Percentiles rank a stretch among this genome's conserved stretches.
phyloP scores from a whole-genome alignment of 192 early-diverging fungal genomes.

The Coemansia sp. region DNA sequence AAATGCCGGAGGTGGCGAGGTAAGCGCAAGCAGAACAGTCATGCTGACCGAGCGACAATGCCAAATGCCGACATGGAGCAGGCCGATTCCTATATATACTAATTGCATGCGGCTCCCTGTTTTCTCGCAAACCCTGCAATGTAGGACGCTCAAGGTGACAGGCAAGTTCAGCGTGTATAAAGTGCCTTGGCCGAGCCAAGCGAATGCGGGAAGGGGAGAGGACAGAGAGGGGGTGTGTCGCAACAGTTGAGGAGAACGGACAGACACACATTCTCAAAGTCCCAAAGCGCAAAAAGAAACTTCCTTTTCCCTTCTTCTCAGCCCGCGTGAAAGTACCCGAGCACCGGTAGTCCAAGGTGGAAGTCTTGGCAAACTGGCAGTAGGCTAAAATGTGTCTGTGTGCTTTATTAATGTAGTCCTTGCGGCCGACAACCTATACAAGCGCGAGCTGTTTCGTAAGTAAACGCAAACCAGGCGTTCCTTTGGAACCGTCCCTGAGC shows the following conservation, averaged over 20 bases:
- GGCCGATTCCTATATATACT: neutral
- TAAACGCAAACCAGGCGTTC: neutral
- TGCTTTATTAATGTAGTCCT: conserved; percentile 58
- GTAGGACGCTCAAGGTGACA: conserved; percentile 46
- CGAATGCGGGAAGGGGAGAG: neutral
- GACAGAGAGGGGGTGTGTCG: neutral
- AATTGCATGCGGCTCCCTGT: neutral
- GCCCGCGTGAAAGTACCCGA: neutral
- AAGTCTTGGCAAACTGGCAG: neutral
- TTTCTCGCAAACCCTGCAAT: neutral
- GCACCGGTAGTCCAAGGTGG: neutral
- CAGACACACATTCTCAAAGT: conserved; percentile 1
- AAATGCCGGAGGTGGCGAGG: conserved; percentile 39
- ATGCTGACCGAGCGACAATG: neutral
- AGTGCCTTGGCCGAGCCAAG: neutral
- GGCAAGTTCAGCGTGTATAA: conserved; percentile 13
- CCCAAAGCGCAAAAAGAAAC: neutral
- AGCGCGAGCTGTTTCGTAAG: conserved; percentile 85
- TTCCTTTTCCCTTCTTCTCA: neutral
- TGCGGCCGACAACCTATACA: conserved; percentile 88
- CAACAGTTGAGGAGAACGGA: conserved; percentile 2
- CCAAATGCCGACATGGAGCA: neutral
- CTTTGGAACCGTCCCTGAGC: neutral
- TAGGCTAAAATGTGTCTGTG: neutral
- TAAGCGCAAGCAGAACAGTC: conserved; percentile 4